A percentile compares a stretch with the other conserved stretches of the same genome.
Conservation (phyloP, 1,139 yeast genomes). For the Chernovozyma aurita region DNA sequence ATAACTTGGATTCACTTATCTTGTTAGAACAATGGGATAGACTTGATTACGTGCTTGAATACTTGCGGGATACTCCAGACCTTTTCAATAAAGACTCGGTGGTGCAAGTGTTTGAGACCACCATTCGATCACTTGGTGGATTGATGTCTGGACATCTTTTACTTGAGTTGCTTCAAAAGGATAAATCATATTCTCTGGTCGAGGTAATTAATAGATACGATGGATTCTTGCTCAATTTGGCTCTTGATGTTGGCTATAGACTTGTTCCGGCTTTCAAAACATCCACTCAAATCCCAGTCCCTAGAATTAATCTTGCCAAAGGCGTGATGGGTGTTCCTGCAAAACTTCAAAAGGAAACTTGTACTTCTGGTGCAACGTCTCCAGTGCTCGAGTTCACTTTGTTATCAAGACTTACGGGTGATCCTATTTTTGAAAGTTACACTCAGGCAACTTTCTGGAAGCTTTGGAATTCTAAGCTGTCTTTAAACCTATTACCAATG, state of each 20-base stretch:
- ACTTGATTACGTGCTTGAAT: slow-evolving; percentile 46
- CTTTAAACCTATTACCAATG: slow-evolving; percentile 70
- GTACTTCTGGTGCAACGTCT: slow-evolving; percentile 84
- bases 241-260: slow-evolving; percentile 67
- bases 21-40: slow-evolving; percentile 60
- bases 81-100: slow-evolving; percentile 62
- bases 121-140: slow-evolving; percentile 78
- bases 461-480: slow-evolving; percentile 65
- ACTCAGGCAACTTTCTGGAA: slow-evolving; percentile 63
- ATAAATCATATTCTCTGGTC: background rate
- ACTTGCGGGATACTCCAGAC: slow-evolving; percentile 33
- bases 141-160: slow-evolving; percentile 72
- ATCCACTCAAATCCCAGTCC: slow-evolving; percentile 59
- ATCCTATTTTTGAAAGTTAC: slow-evolving; percentile 60
- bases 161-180: slow-evolving; percentile 10
- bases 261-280: slow-evolving; percentile 66
- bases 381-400: slow-evolving; percentile 77
- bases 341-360: slow-evolving; percentile 55
- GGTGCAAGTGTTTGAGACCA: slow-evolving; percentile 83
- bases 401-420: slow-evolving; percentile 69
- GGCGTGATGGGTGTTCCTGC: slow-evolving; percentile 47
- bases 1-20: slow-evolving; percentile 74
- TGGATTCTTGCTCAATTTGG: slow-evolving; percentile 65
- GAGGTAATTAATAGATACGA: too few relatives aligned
- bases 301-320: slow-evolving; percentile 59